Evolutionary conservation across 441 rosid genomes (phyloP).

Genomic region (Flueggea neowawraea): DNA sequence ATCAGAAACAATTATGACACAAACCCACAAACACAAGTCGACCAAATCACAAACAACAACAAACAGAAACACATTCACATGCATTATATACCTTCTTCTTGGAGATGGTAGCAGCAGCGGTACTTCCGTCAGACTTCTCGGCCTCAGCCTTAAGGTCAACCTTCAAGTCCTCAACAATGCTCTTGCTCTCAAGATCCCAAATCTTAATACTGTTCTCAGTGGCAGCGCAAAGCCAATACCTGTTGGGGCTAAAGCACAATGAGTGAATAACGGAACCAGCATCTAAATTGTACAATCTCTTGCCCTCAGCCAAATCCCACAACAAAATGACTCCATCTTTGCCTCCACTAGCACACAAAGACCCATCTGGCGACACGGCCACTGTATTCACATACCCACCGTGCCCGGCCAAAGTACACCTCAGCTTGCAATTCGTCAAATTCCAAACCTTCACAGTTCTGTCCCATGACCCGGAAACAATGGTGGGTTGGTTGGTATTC

Average conservation of each 20-base stretch:
- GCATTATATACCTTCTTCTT: slow-evolving; percentile 32
- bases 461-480: slow-evolving; percentile 87
- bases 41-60: background rate
- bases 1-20: background rate
- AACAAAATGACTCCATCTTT: slow-evolving; percentile 84
- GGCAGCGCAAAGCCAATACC: slow-evolving; percentile 98
- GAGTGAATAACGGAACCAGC: slow-evolving; percentile 76
- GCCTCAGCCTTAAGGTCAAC: slow-evolving; percentile 95
- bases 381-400: slow-evolving; percentile 84
- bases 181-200: slow-evolving; percentile 97
- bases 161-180: slow-evolving; percentile 90
- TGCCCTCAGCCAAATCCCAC: slow-evolving; percentile 97
- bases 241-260: slow-evolving; percentile 89
- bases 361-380: slow-evolving; percentile 96
- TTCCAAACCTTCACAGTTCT: slow-evolving; percentile 93
- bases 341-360: slow-evolving; percentile 96
- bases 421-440: slow-evolving; percentile 81
- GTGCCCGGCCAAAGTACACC: slow-evolving; percentile 75
- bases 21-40: background rate
- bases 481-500: slow-evolving; percentile 65
- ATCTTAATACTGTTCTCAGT: slow-evolving; percentile 91
- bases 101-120: slow-evolving; percentile 32
- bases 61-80: too few relatives aligned
- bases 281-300: slow-evolving; percentile 82
- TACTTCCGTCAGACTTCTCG: slow-evolving; percentile 59